Percentiles rank a stretch among this genome's conserved stretches.
phyloP scores from a whole-genome alignment of 1,284 basidiomycete species.

The Pseudozyma sp. region DNA sequence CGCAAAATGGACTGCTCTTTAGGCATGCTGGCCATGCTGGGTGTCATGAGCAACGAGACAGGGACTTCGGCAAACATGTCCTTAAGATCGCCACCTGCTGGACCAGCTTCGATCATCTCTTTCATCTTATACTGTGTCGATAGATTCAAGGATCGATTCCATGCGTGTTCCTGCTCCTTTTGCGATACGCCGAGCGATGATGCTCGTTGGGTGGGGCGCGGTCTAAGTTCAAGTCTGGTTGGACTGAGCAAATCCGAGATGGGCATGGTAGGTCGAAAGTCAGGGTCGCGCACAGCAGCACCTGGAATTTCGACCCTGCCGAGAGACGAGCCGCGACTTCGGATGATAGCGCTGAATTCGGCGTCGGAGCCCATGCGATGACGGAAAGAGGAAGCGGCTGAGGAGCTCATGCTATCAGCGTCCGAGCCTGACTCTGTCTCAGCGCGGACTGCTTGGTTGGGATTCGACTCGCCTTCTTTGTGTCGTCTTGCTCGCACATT shows the following conservation, averaged over 20 bases:
- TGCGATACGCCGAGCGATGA: conserved; percentile 15
- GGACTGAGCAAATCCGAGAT: conserved; percentile 35
- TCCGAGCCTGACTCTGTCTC: conserved; percentile 33
- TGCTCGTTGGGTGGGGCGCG: conserved; percentile 10
- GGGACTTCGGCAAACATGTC: conserved; percentile 49
- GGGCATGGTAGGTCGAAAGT: conserved; percentile 34
- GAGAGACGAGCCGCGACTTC: conserved; percentile 1
- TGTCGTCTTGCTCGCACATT: conserved; percentile 19
- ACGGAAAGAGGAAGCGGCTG: conserved; percentile 20
- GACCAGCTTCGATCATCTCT: conserved; percentile 44
- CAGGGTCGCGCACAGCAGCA: conserved; percentile 26
- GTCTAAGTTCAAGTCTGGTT: conserved; percentile 9
- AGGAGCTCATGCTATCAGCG: conserved; percentile 24
- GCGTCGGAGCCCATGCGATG: conserved; percentile 6
- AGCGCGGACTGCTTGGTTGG: background rate
- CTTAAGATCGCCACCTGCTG: conserved; percentile 29
- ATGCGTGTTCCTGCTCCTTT: conserved; percentile 31
- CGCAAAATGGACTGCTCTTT: conserved; percentile 29
- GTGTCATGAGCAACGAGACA: conserved; percentile 43
- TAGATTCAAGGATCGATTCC: conserved; percentile 36
- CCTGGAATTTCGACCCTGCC: conserved; percentile 37
- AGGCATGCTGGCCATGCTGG: conserved; percentile 31
- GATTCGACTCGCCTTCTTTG: background rate
- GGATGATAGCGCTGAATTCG: background rate
- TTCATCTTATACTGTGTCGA: conserved; percentile 38